phyloP scores from a whole-genome alignment of 768 basidiomycete species.

The Trichaptum fuscoviolaceum region DNA sequence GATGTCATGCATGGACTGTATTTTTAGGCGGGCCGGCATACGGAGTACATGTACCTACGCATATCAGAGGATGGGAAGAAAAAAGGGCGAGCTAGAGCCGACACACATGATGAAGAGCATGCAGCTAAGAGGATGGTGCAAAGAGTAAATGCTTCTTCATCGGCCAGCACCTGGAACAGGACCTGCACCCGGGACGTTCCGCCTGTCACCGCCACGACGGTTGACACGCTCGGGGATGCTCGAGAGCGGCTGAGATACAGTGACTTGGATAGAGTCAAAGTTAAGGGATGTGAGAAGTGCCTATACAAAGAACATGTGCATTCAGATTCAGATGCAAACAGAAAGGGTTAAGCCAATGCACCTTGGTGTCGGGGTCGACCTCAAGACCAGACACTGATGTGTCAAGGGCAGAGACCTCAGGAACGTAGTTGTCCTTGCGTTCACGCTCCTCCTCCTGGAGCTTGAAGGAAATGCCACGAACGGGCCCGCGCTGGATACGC shows the following conservation, averaged over 20 bases:
- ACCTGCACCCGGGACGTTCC: constrained; percentile 78
- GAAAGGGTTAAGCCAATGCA: constrained; percentile 30
- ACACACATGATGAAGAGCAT: background rate
- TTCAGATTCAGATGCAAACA: background rate
- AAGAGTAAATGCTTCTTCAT: background rate
- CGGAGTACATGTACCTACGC: background rate
- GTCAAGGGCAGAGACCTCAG: constrained; percentile 95
- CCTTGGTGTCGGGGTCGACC: constrained; percentile 93
- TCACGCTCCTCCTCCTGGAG: constrained; percentile 99
- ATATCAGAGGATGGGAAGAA: background rate
- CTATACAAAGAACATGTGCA: constrained; percentile 31
- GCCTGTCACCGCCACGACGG: constrained; percentile 55
- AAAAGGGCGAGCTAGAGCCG: background rate
- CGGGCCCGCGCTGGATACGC: constrained; percentile 97
- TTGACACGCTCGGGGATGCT: constrained; percentile 65
- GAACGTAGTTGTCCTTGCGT: constrained; percentile 98
- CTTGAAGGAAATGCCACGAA: constrained; percentile 99
- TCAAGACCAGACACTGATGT: constrained; percentile 60
- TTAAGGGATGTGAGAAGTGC: constrained; percentile 87
- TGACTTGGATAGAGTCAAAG: constrained; percentile 88
- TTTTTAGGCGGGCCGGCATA: background rate
- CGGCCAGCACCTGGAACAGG: constrained; percentile 14
- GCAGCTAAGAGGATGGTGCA: too few relatives aligned
- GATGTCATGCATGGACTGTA: background rate
- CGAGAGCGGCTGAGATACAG: constrained; percentile 57